Evolutionary conservation across 2,329 filamentous ascomycete species (phyloP).

Genomic region (Botrytis hyacinthi): DNA sequence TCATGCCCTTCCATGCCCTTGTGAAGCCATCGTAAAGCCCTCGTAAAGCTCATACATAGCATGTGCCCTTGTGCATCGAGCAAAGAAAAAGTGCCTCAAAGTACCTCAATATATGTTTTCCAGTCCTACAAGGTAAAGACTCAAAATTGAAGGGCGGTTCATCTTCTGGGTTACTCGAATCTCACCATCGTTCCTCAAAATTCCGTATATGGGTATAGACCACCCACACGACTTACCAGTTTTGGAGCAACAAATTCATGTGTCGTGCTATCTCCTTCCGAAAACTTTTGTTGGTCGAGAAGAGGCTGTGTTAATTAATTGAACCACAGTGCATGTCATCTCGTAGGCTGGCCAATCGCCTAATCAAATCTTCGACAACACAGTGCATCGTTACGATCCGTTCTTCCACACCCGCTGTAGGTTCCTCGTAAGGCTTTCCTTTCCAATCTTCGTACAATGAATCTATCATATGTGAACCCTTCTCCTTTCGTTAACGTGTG

Average conservation of each 20-base stretch:
- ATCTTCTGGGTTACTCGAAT: not conserved
- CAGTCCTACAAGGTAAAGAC: not conserved
- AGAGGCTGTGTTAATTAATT: not conserved
- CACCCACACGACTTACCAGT: not conserved
- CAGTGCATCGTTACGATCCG: slow-evolving; percentile 2
- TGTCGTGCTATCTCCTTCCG: not conserved
- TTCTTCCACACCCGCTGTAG: not conserved
- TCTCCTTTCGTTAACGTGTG: not conserved
- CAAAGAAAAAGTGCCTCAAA: not conserved
- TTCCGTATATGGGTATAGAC: not conserved
- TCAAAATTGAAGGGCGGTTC: not conserved
- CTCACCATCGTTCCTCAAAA: not conserved
- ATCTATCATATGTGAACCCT: not conserved
- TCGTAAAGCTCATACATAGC: not conserved
- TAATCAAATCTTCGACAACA: not conserved
- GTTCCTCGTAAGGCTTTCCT: slow-evolving; percentile 1
- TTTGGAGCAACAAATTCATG: not conserved
- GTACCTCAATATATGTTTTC: not conserved
- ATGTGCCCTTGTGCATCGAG: not conserved
- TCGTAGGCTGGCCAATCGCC: slow-evolving; percentile 5
- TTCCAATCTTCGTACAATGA: not conserved
- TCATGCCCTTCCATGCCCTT: not conserved
- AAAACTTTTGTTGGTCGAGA: not conserved
- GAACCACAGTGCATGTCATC: not conserved
- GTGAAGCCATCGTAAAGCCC: not conserved